A percentile compares a stretch with the other conserved stretches of the same genome.
Conservation (phyloP, 257 asterid species). For the Primulina eburnea region DNA sequence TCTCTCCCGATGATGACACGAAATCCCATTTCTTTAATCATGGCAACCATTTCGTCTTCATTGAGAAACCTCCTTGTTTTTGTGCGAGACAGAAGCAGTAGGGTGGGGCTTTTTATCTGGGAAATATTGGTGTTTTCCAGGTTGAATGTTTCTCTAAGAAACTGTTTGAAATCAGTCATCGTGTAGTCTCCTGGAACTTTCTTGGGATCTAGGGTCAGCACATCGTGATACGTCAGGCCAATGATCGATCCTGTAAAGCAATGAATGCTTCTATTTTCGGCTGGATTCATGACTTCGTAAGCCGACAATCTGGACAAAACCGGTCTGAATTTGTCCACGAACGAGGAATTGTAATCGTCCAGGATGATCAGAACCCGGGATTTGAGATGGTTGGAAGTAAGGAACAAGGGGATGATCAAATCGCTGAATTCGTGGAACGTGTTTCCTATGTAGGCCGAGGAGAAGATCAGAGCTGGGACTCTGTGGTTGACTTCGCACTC, state of each 20-base stretch:
- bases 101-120: slow-evolving; percentile 29
- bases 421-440: neutral
- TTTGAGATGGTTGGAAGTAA: neutral
- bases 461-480: neutral
- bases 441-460: neutral
- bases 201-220: slow-evolving; percentile 38
- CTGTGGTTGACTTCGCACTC: neutral
- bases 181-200: slow-evolving; percentile 38
- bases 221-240: slow-evolving; percentile 47
- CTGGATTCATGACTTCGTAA: slow-evolving; percentile 38
- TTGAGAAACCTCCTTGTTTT: slow-evolving; percentile 45
- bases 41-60: slow-evolving; percentile 38
- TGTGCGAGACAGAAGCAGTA: slow-evolving; percentile 42
- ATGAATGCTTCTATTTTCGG: slow-evolving; percentile 33
- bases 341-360: slow-evolving; percentile 31
- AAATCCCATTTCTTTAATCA: slow-evolving; percentile 47
- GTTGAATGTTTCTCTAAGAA: slow-evolving; percentile 33
- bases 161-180: slow-evolving; percentile 38
- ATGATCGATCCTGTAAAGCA: slow-evolving; percentile 51
- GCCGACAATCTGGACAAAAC: slow-evolving; percentile 32
- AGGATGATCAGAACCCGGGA: neutral
- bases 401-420: neutral
- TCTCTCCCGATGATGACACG: slow-evolving; percentile 32
- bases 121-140: slow-evolving; percentile 29
- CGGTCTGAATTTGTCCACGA: slow-evolving; percentile 36